Evolutionary conservation across 805 yeast genomes (phyloP), one percentile per base, ranked within the genome.

Genomic region (Ogataea salicorniae): DNA sequence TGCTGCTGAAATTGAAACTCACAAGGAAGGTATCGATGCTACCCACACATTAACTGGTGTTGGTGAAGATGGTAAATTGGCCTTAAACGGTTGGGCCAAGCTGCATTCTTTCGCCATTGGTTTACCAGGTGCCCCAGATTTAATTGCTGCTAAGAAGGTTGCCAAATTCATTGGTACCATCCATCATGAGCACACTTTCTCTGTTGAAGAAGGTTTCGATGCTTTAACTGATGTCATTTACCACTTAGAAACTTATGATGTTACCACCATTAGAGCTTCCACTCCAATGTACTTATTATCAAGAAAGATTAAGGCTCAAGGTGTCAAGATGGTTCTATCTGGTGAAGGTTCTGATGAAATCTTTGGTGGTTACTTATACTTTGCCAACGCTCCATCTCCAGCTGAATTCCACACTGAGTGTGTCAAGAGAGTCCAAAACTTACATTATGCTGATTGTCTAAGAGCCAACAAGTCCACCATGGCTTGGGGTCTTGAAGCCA

Each of bases 401-500:
- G 75, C 74, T 48, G 99, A 89, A 62, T 94, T 94, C 90, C 98
- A 94, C 73, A 75, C 81, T 52, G 99, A 94, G 75, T 87, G 95
- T 72, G 96, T 94, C 53, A 77, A 85, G 75, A 81, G 99, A 70
- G 97, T 94, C 61, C 89, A 94, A 79, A 91, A 94, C 92, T 79
- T 94, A 72, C 97, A 94, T 72, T 83, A 83, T 59, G 89, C 98
- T 52, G 99, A 94, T 75, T 92, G 98, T 76, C 75, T 94, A 68
- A 85, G 99, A 72, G 99, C 99, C 56, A 94, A 94, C 87, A 94
- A 94, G 75, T 91, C 97, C 34, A 94, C 99, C 50, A 88, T 94
- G 97, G 98, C 99, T 39, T 94, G 99, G 99, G 99, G 99, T 70
- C 80, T 94, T 55, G 99, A 94, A 75, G 99, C 99, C 52, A 87